Percentiles rank a stretch among this genome's conserved stretches.
phyloP scores from a whole-genome alignment of 1,284 basidiomycete genomes.

The Ustanciosporium gigantosporum region DNA sequence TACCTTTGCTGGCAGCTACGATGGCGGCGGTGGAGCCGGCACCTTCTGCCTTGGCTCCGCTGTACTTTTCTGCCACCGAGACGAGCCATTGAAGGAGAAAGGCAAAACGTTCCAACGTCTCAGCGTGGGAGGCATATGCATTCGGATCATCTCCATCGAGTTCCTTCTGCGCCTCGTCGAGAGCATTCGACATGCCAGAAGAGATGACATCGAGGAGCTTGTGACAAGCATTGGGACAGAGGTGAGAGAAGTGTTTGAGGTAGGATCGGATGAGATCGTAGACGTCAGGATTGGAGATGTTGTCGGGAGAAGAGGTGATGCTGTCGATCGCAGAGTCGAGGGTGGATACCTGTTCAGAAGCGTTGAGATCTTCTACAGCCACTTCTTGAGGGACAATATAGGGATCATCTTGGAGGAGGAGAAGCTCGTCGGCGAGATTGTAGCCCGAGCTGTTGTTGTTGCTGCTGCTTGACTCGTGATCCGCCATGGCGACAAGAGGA shows the following conservation, averaged over 20 bases:
- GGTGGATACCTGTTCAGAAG: constrained; percentile 34
- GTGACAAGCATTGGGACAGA: constrained; percentile 40
- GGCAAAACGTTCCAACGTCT: constrained; percentile 52
- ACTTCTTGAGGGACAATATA: constrained; percentile 52
- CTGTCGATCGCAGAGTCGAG: constrained; percentile 46
- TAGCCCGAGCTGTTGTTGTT: constrained; percentile 11
- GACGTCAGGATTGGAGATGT: constrained; percentile 27
- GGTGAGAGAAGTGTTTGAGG: constrained; percentile 46
- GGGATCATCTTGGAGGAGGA: constrained; percentile 48
- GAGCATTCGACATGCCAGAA: constrained; percentile 39
- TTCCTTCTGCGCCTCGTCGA: constrained; percentile 45
- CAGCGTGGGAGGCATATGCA: constrained; percentile 40
- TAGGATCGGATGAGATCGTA: constrained; percentile 52
- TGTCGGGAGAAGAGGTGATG: constrained; percentile 38
- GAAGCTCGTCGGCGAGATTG: constrained; percentile 52
- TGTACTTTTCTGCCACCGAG: constrained; percentile 48
- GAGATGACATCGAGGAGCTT: constrained; percentile 52
- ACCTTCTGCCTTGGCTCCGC: constrained; percentile 16
- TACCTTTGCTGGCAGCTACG: constrained; percentile 18
- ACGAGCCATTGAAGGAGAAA: constrained; percentile 58
- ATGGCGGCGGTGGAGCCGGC: constrained; percentile 15
- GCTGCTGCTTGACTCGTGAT: no score
- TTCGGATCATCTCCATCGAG: constrained; percentile 38
- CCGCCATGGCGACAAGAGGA: no score
- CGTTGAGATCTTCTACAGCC: constrained; percentile 36